These are phyloP conservation scores for Fusarium sp. DNA, from an alignment of 2,329 filamentous ascomycete genomes.

Conservation along the genomic window DNA sequence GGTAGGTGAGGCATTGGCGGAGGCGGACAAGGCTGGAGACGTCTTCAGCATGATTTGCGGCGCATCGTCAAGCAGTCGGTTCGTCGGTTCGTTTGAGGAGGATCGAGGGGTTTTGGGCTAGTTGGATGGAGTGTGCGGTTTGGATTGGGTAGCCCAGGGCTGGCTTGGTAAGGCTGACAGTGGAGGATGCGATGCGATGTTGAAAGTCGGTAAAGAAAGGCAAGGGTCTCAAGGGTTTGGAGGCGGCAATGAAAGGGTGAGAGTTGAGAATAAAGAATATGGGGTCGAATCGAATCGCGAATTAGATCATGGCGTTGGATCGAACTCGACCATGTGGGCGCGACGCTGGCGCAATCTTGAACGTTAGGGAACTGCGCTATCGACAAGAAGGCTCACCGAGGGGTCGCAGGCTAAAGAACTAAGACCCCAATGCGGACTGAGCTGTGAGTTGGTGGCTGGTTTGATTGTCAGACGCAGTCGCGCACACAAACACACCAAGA, in stretches of 20 bases:
- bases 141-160: background rate
- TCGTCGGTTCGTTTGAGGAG: conserved; percentile 27
- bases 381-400: conserved; percentile 51
- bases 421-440: conserved; percentile 32
- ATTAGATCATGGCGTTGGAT: conserved; percentile 45
- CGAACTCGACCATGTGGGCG: conserved; percentile 42
- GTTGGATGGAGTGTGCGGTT: conserved; percentile 31
- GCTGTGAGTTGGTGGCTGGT: conserved; percentile 25
- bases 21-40: conserved; percentile 62
- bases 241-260: conserved; percentile 22
- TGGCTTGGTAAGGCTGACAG: conserved; percentile 21
- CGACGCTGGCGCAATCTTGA: conserved; percentile 38
- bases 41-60: conserved; percentile 69
- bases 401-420: conserved; percentile 36
- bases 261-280: conserved; percentile 29
- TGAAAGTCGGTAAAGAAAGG: conserved; percentile 26
- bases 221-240: conserved; percentile 26
- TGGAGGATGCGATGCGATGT: conserved; percentile 9
- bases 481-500: conserved; percentile 32
- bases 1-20: conserved; percentile 64
- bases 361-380: conserved; percentile 39
- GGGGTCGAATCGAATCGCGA: conserved; percentile 42
- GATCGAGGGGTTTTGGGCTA: conserved; percentile 32
- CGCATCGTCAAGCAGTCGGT: conserved; percentile 55
- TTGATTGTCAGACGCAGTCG: conserved; percentile 28